A percentile compares a stretch with the other conserved stretches of the same genome.
These are phyloP conservation scores for Gyrodon lividus DNA, from an alignment of 768 basidiomycete species.

Conservation along the genomic window DNA sequence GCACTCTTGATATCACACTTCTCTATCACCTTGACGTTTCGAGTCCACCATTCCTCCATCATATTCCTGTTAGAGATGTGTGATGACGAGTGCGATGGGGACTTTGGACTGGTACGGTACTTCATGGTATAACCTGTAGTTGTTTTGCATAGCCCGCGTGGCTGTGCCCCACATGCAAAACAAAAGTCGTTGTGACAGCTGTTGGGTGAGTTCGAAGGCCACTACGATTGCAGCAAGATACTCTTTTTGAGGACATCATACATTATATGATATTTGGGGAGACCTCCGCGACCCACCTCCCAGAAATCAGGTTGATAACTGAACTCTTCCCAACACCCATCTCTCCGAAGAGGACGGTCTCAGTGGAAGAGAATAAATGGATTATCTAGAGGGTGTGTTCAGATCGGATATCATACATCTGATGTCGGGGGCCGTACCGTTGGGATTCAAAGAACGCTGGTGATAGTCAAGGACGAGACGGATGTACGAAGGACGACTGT, in stretches of 20 bases:
- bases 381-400: no score
- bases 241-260: neutral
- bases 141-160: neutral
- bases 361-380: no score
- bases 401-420: no score
- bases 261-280: no score
- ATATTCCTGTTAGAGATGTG: neutral
- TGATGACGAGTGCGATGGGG: conserved; percentile 3
- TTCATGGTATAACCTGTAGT: conserved; percentile 5
- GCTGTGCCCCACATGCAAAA: neutral
- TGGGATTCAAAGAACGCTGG: no score
- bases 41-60: conserved; percentile 7
- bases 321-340: no score
- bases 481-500: no score
- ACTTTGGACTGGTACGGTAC: neutral
- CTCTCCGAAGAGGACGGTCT: no score
- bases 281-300: no score
- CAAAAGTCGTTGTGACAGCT: neutral
- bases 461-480: no score
- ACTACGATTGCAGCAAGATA: neutral
- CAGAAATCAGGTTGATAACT: no score
- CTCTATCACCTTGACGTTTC: neutral
- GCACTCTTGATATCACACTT: neutral
- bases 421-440: no score
- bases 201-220: neutral